These are phyloP conservation scores for Talaromyces albobiverticillius DNA, from an alignment of 2,329 filamentous ascomycete species.

Conservation along the genomic window DNA sequence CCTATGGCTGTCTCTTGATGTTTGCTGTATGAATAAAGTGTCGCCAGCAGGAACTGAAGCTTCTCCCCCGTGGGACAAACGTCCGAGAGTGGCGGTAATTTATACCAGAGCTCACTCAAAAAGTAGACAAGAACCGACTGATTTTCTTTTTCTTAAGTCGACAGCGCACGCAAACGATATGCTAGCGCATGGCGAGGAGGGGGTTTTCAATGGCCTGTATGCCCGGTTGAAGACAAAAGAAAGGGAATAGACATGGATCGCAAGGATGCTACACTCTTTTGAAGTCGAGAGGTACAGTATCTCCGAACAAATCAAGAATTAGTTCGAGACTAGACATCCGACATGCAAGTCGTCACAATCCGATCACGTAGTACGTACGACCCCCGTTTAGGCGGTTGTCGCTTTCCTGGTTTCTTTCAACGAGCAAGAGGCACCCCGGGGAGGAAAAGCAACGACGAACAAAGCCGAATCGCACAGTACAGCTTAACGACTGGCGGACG, in stretches of 20 bases:
- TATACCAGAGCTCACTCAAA: neutral
- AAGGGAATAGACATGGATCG: slow-evolving; percentile 2
- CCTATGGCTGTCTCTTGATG: neutral
- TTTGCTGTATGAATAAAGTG: neutral
- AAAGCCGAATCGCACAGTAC: neutral
- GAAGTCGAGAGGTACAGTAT: neutral
- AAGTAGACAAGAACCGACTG: neutral
- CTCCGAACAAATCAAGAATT: neutral
- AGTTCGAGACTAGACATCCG: neutral
- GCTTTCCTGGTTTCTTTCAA: neutral
- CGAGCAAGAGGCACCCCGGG: neutral
- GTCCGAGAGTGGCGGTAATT: neutral
- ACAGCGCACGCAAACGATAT: slow-evolving; percentile 2
- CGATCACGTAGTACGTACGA: neutral
- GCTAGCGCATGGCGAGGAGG: neutral
- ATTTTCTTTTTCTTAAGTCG: neutral
- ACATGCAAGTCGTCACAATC: slow-evolving; percentile 3
- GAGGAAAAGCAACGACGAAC: neutral
- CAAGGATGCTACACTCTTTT: neutral
- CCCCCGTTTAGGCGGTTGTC: neutral
- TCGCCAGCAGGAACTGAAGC: neutral
- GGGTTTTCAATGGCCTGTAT: neutral
- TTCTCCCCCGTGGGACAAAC: neutral
- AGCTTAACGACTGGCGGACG: neutral
- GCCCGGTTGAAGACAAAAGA: neutral